phyloP scores from a whole-genome alignment of 768 basidiomycete genomes.

The Lactarius hatsudake region DNA sequence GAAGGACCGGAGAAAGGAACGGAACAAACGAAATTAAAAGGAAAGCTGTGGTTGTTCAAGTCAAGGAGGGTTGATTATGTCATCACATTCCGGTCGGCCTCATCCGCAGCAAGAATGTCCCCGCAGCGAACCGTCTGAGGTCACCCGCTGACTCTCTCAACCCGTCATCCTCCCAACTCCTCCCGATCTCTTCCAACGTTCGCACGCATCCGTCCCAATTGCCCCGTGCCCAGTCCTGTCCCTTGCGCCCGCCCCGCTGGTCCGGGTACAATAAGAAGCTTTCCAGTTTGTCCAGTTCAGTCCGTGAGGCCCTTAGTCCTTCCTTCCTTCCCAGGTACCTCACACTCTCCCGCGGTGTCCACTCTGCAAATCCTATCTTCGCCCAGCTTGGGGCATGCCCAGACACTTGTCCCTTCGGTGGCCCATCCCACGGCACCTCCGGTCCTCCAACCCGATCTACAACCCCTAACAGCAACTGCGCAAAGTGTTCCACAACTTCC shows the following conservation, averaged over 20 bases:
- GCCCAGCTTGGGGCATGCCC: conserved; percentile 55
- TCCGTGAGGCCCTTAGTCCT: conserved; percentile 20
- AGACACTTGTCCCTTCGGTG: conserved; percentile 42
- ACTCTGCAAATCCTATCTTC: conserved; percentile 43
- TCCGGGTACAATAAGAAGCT: conserved; percentile 42
- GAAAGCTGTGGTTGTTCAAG: conserved; percentile 6
- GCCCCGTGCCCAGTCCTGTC: conserved; percentile 68
- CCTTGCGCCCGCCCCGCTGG: conserved; percentile 55
- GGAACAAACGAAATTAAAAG: conserved; percentile 25
- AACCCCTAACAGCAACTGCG: conserved; percentile 55
- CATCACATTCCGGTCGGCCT: conserved; percentile 39
- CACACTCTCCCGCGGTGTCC: conserved; percentile 56
- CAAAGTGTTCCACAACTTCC: conserved; percentile 69
- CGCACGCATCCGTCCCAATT: conserved; percentile 61
- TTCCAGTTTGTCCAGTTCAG: conserved; percentile 21
- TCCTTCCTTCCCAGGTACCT: conserved; percentile 51
- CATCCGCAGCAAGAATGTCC: conserved; percentile 48
- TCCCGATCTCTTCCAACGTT: conserved; percentile 48
- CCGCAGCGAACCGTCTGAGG: conserved; percentile 47
- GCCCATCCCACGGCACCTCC: conserved; percentile 36
- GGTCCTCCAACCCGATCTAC: conserved; percentile 52
- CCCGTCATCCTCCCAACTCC: conserved; percentile 51
- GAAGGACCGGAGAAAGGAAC: conserved; percentile 11
- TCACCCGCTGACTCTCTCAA: conserved; percentile 49
- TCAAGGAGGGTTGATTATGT: neutral